Base-by-base conservation (phyloP, 78 protist species). In the Capsaspora owczarzaki region DNA sequence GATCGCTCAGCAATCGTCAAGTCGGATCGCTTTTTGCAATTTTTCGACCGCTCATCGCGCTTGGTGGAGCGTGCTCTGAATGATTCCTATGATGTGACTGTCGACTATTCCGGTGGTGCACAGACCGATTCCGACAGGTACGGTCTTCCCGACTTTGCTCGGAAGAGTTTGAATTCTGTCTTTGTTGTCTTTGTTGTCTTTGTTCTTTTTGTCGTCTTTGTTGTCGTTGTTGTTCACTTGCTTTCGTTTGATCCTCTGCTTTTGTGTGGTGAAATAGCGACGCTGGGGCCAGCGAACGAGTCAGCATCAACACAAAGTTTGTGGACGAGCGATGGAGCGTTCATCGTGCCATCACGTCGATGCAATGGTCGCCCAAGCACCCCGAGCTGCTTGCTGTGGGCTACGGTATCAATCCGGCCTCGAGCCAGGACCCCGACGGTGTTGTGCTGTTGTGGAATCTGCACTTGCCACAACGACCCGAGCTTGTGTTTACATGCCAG, bases 391-490 rank as follows among this genome's bases (percentile, higher is more conserved):
- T 85, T 14, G 81, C 78, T 14, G 78, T 89, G 69, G 68, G 87
- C 60, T 89, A 89, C 81, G 74, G 74, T 27, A 68, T 63, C n/a
- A 85, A 85, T 70, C 85, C 78, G 44, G 85, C 84, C 31, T 75
- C 85, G 35, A 61, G 82, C 60, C 82, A 76, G 37, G 93, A 90
- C 40, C 89, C 90, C 75, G 90, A 90, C 80, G 93, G 93, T 33
- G 79, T 80, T 19, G 93, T 82, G 31, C 79, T 84, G 2, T 75
- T 90, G 69, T 90, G 93, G 93, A 61, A 83, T 14, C 33, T 84
- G 37, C 82, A 84, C 37, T 53, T 83, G 61, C 81, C 31, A 56
- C 78, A 78, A 63, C 83, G 89, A 53, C 91, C 93, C 61, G 93
- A 90, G 83, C 87, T 82, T 76, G 61, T 51, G 41, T 87, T 86